These are phyloP conservation scores for Clonostachys byssicola DNA, from an alignment of 2,329 filamentous ascomycete species.

Conservation along the genomic window DNA sequence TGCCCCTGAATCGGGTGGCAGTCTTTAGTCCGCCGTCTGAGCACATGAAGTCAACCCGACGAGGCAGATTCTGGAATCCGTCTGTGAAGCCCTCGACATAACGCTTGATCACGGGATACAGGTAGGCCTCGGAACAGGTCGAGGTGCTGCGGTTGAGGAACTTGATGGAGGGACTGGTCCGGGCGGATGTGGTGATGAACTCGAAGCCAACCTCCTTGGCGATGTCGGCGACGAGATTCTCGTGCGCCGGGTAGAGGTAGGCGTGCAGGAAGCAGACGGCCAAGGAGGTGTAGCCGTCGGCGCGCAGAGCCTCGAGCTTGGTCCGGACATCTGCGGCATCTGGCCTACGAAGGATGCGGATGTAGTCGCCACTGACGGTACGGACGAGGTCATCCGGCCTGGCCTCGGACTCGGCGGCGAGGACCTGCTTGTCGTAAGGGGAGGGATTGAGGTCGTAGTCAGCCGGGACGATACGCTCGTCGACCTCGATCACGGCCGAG, in stretches of 20 bases:
- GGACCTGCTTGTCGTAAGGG: too few relatives aligned
- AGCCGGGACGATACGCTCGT: slow-evolving; percentile 56
- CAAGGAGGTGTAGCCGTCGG: slow-evolving; percentile 47
- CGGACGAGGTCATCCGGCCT: too few relatives aligned
- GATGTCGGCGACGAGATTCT: not conserved
- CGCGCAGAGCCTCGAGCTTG: slow-evolving; percentile 56
- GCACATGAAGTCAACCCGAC: slow-evolving; percentile 63
- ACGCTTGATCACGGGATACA: slow-evolving; percentile 65
- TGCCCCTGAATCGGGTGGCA: slow-evolving; percentile 55
- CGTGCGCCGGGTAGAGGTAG: slow-evolving; percentile 41
- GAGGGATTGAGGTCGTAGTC: too few relatives aligned
- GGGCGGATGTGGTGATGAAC: slow-evolving; percentile 55
- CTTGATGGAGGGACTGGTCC: slow-evolving; percentile 42
- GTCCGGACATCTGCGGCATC: slow-evolving; percentile 45
- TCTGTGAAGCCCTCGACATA: slow-evolving; percentile 63
- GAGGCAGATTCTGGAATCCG: slow-evolving; percentile 45
- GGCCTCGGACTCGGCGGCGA: too few relatives aligned
- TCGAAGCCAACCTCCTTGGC: not conserved
- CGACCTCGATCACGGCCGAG: slow-evolving; percentile 64
- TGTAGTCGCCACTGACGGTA: slow-evolving; percentile 8
- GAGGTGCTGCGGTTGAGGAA: slow-evolving; percentile 63
- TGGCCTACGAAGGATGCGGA: slow-evolving; percentile 60
- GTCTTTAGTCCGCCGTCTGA: slow-evolving; percentile 39
- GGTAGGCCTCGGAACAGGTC: slow-evolving; percentile 66
- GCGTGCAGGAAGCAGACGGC: slow-evolving; percentile 68